Base-by-base conservation (phyloP, 208 protist genomes). In the Trypanosoma grayi region DNA sequence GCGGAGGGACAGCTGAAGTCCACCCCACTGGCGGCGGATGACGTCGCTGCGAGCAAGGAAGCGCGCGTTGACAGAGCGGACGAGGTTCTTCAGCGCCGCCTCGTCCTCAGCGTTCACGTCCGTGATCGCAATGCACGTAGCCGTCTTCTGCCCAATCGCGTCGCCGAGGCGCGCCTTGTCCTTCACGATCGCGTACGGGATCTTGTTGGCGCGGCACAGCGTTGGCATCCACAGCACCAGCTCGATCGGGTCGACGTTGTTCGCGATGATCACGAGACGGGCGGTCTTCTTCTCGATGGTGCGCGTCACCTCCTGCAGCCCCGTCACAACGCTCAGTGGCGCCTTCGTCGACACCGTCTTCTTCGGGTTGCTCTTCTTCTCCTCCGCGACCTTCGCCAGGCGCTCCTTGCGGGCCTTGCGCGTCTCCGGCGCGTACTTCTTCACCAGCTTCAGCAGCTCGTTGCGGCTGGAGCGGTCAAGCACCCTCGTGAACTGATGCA, bases 161-260 rank as follows among this genome's bases (percentile, higher is more conserved):
- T 94, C 54, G 68, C 99, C 99, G 30, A 99, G 94, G 57, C 95
- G 85, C 18, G 98, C 79, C 95, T 99, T 99, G 71, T 94, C 85
- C 90, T 99, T 99, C 70, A 99, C 98, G 70, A 99, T 99, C 76
- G 91, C 97, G 89, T 99, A 99, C 43, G 99, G 98, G 54, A 99
- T 90, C 56, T 99, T 97, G 79, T 98, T 95, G 77, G 99, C 98
- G 60, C 93, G 84, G 94, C 98, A 99, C 20, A 99, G 95, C 58
- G 98, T 91, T 48, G 99, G 99, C 44, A 99, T 87, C 95, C 95
- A 99, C 25, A 99, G 54, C 56, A 99, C 98, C 18, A 99, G 76
- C 87, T 99, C 99, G 65, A 99, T 92, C 58, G 99, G 99, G 75
- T 99, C 98, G 66, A 99, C 98, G 85, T 99, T 99, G 90, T 99